Conservation (phyloP, 2,329 filamentous ascomycete genomes). For the Hypoxylon sp. region DNA sequence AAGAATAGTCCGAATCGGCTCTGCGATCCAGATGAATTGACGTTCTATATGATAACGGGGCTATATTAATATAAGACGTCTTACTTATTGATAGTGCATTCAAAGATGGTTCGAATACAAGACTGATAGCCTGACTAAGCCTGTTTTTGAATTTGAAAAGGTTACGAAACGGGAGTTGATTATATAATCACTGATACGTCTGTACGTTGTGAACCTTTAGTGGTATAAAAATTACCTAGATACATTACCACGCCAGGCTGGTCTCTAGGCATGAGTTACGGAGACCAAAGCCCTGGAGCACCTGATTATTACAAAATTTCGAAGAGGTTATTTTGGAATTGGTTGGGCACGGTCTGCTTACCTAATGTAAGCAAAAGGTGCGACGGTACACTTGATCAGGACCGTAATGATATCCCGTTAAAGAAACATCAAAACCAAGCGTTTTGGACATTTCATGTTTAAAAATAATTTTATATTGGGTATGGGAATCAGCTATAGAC, state of each 20-base stretch:
- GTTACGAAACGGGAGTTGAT: neutral
- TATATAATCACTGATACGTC: neutral
- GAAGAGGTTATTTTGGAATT: neutral
- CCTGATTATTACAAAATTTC: no score
- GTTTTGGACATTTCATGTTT: constrained; percentile 7
- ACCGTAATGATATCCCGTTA: neutral
- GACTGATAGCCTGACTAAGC: neutral
- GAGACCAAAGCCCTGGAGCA: no score
- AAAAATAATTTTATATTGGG: constrained; percentile 18
- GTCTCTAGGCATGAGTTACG: no score
- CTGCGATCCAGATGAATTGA: neutral
- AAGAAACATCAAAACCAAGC: no score
- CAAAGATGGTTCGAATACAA: neutral
- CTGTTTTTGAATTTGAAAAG: neutral
- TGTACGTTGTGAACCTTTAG: no score
- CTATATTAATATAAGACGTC: neutral
- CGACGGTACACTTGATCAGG: no score
- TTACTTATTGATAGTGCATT: neutral
- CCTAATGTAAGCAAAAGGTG: no score
- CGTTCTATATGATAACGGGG: neutral
- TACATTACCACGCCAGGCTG: no score
- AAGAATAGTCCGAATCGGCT: neutral
- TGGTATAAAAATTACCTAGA: no score
- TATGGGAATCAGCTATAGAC: constrained; percentile 26
- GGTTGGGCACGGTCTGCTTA: no score